A percentile compares a stretch with the other conserved stretches of the same genome.
phyloP scores from a whole-genome alignment of 441 rosid genomes.

The Erodium texanum region DNA sequence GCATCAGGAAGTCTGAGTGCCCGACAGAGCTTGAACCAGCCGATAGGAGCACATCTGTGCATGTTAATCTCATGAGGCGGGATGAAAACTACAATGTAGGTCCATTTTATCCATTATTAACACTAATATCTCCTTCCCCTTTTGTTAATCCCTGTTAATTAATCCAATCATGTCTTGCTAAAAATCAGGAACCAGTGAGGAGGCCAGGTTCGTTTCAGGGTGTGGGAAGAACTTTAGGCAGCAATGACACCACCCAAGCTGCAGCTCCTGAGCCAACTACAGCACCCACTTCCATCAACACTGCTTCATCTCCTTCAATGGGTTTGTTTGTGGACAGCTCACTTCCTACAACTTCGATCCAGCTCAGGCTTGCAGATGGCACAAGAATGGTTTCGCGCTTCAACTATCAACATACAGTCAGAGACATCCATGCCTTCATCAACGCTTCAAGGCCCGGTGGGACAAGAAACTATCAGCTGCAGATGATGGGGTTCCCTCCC shows the following conservation, averaged over 20 bases:
- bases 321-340: conserved; percentile 43
- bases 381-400: conserved; percentile 58
- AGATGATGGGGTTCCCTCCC: conserved; percentile 71
- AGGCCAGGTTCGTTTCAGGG: conserved; percentile 36
- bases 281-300: conserved; percentile 20
- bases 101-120: conserved; percentile 7
- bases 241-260: conserved; percentile 20
- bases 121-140: not conserved
- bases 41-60: conserved; percentile 64
- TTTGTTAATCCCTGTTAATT: not conserved
- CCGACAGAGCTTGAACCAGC: conserved; percentile 92
- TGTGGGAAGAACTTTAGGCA: conserved; percentile 47
- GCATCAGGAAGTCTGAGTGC: conserved; percentile 90
- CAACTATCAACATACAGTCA: conserved; percentile 47
- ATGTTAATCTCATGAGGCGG: conserved; percentile 75
- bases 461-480: conserved; percentile 41
- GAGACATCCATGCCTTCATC: conserved; percentile 48
- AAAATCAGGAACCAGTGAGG: conserved; percentile 40
- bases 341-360: conserved; percentile 46
- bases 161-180: not conserved
- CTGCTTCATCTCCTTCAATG: conserved; percentile 38
- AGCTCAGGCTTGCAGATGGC: conserved; percentile 57
- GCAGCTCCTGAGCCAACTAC: conserved; percentile 19
- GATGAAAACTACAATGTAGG: conserved; percentile 71
- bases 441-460: conserved; percentile 53